Evolutionary conservation across 768 basidiomycete genomes (phyloP).

Genomic region (Leccinum boreale): DNA sequence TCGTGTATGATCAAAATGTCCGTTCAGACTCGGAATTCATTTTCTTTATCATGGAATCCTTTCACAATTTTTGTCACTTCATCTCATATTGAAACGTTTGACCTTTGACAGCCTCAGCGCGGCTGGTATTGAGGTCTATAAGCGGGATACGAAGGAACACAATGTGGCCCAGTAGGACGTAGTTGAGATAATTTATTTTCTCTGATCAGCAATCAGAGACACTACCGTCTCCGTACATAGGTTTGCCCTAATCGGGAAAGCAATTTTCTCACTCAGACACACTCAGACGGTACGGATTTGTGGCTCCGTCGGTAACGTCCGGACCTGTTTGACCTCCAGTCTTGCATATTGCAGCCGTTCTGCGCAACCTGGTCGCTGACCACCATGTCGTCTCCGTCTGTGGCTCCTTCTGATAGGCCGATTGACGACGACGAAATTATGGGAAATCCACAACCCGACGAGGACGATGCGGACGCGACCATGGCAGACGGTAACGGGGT

Average conservation of each 20-base stretch:
- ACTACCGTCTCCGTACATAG: too few relatives aligned
- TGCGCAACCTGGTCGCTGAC: slow-evolving; percentile 20
- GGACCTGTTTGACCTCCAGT: slow-evolving; percentile 5
- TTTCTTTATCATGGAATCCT: too few relatives aligned
- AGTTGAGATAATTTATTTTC: too few relatives aligned
- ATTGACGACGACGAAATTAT: slow-evolving; percentile 58
- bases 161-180: too few relatives aligned
- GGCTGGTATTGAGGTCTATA: too few relatives aligned
- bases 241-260: not conserved
- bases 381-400: slow-evolving; percentile 56
- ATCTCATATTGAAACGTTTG: too few relatives aligned
- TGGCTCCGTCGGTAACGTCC: slow-evolving; percentile 28
- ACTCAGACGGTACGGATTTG: slow-evolving; percentile 9
- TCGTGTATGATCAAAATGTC: too few relatives aligned
- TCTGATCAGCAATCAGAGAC: too few relatives aligned
- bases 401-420: slow-evolving; percentile 32
- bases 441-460: slow-evolving; percentile 47
- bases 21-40: too few relatives aligned
- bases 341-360: not conserved
- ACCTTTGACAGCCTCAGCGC: too few relatives aligned
- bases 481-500: slow-evolving; percentile 41
- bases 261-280: not conserved
- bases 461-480: slow-evolving; percentile 55
- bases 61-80: too few relatives aligned
- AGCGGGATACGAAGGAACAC: too few relatives aligned